Evolutionary conservation across 176 grass and related monocot genomes (phyloP).

Genomic region (Metroxylon sagu): DNA sequence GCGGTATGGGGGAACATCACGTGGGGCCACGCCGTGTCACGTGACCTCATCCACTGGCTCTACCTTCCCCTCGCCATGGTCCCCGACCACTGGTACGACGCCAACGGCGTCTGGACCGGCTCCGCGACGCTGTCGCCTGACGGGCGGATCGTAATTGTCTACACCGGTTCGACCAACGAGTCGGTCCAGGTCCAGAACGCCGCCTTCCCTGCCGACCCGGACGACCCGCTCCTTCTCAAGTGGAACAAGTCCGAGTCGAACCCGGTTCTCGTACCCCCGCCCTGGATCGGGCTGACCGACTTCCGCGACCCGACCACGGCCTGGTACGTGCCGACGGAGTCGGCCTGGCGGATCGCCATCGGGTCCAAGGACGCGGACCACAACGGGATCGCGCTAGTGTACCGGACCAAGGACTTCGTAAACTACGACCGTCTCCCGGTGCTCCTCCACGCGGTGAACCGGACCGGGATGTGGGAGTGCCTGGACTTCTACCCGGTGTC

Average conservation of each 20-base stretch:
- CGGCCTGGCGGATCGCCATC: slow-evolving; percentile 60
- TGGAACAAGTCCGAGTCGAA: slow-evolving; percentile 68
- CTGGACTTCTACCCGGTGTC: slow-evolving; percentile 93
- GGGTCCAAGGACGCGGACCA: slow-evolving; percentile 47
- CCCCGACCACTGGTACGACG: neutral
- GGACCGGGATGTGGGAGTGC: slow-evolving; percentile 99
- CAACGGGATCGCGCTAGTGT: slow-evolving; percentile 60
- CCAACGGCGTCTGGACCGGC: neutral
- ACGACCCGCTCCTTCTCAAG: slow-evolving; percentile 45
- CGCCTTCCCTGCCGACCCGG: slow-evolving; percentile 38
- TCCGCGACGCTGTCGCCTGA: neutral
- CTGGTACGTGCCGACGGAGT: slow-evolving; percentile 34
- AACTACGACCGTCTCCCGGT: slow-evolving; percentile 43
- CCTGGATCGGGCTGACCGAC: slow-evolving; percentile 47
- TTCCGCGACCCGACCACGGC: slow-evolving; percentile 83
- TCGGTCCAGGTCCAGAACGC: slow-evolving; percentile 79
- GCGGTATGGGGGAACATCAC: slow-evolving; percentile 88
- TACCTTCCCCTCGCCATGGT: neutral
- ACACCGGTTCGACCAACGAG: slow-evolving; percentile 65
- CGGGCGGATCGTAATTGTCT: slow-evolving; percentile 37
- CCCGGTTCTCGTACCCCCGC: slow-evolving; percentile 52
- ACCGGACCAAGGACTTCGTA: slow-evolving; percentile 71
- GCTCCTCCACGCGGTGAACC: slow-evolving; percentile 45
- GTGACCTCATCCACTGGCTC: neutral
- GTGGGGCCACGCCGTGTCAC: slow-evolving; percentile 76